Percentiles rank a stretch among this genome's conserved stretches.
These are phyloP conservation scores for Cenococcum geophilum DNA, from an alignment of 495 filamentous ascomycete species.

Conservation along the genomic window DNA sequence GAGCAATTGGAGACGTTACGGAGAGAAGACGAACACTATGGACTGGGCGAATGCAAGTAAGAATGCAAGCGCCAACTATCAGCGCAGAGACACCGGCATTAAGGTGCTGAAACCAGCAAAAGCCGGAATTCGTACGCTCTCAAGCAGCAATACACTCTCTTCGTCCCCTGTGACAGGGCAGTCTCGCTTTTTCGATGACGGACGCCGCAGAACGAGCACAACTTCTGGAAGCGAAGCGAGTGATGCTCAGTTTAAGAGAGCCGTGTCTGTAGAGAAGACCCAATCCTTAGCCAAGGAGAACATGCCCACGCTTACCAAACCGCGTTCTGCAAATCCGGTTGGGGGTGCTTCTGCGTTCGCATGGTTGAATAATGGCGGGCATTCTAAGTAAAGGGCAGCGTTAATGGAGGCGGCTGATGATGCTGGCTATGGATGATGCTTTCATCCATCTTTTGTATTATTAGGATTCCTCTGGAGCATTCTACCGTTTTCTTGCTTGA, in stretches of 20 bases:
- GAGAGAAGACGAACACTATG: slow-evolving; percentile 27
- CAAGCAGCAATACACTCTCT: slow-evolving; percentile 16
- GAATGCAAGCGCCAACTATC: slow-evolving; percentile 28
- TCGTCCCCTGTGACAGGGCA: slow-evolving; percentile 27
- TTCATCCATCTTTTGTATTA: slow-evolving; percentile 2
- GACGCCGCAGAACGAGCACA: slow-evolving; percentile 27
- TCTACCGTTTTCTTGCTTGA: neutral
- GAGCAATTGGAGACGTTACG: slow-evolving; percentile 41
- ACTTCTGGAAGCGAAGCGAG: slow-evolving; percentile 9
- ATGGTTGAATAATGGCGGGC: slow-evolving; percentile 62
- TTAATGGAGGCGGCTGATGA: slow-evolving; percentile 1
- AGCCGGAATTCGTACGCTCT: slow-evolving; percentile 31
- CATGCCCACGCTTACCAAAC: slow-evolving; percentile 43
- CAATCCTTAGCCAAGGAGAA: slow-evolving; percentile 39
- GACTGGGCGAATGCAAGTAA: slow-evolving; percentile 38
- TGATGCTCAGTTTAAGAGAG: slow-evolving; percentile 16
- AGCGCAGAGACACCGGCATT: slow-evolving; percentile 40
- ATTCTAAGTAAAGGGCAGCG: slow-evolving; percentile 13
- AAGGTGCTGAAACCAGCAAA: slow-evolving; percentile 41
- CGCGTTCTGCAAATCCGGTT: slow-evolving; percentile 66
- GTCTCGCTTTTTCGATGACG: slow-evolving; percentile 42
- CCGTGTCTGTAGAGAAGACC: slow-evolving; percentile 29
- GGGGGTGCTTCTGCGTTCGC: slow-evolving; percentile 91
- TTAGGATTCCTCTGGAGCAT: neutral
- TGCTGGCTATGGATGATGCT: neutral